These are phyloP conservation scores for Globisporangium megalacanthum DNA, from an alignment of 352 stramenopile species.

Conservation along the genomic window DNA sequence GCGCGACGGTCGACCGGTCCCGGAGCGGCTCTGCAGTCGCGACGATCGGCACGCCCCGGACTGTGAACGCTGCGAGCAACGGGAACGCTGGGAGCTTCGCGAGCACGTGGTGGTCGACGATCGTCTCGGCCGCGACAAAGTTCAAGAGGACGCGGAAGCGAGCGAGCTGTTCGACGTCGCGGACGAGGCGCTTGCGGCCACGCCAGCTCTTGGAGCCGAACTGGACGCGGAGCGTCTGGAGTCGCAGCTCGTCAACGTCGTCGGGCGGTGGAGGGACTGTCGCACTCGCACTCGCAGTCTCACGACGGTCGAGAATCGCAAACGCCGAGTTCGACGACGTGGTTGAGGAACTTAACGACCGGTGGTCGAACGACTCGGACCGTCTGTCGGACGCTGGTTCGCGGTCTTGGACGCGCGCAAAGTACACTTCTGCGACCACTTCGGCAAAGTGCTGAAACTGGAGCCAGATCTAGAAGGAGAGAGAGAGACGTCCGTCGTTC, in stretches of 20 bases:
- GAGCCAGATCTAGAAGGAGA: constrained; percentile 42
- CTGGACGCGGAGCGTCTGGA: constrained; percentile 57
- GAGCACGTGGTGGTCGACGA: constrained; percentile 26
- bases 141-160: constrained; percentile 54
- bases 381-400: constrained; percentile 21
- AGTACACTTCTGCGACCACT: constrained; percentile 60
- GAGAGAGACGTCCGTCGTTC: too few relatives aligned
- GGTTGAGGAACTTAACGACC: constrained; percentile 21
- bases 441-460: constrained; percentile 75
- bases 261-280: neutral
- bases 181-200: constrained; percentile 55
- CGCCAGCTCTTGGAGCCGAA: constrained; percentile 63
- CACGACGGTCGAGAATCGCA: too few relatives aligned
- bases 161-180: constrained; percentile 40
- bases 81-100: constrained; percentile 46
- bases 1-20: constrained; percentile 29
- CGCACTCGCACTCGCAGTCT: neutral
- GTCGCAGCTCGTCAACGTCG: constrained; percentile 49
- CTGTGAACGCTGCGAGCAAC: constrained; percentile 49
- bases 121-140: constrained; percentile 33
- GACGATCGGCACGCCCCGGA: constrained; percentile 49
- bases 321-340: constrained; percentile 16
- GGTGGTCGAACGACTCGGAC: constrained; percentile 15
- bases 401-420: constrained; percentile 38
- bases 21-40: constrained; percentile 40